Base-by-base conservation (phyloP, 176 grass and related monocot species). In the Luzula sylvatica region DNA sequence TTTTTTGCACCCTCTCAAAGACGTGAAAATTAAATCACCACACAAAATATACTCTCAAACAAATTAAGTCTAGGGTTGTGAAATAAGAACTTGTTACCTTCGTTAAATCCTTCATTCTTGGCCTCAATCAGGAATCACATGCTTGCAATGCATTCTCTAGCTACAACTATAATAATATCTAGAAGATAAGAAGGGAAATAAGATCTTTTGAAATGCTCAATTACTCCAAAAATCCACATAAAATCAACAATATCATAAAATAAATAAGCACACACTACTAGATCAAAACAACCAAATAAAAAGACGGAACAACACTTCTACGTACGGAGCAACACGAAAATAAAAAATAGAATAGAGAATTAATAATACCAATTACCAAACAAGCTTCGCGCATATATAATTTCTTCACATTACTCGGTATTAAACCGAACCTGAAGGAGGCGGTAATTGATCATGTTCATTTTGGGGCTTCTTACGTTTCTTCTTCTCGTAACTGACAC, bases 401-500 rank as follows among this genome's bases (percentile, higher is more conserved):
- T 35, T 9, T 35, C 30, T 9, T 35, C 30, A 35, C 30, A 39
- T 69, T 35, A 26, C 28, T 52, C 26, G 32, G 30, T 64, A 25
- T 64, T 49, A 76, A 72, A 67, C 22, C 50, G 65, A 26, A 61
- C 12, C 23, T 65, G 21, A 21, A 19, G 66, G 22, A 64, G 65
- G 46, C 38, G 63, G 23, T 18, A 49, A 18, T 24, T 64, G 59
- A 14, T 64, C 54, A 8, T 15, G 26, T 13, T 69, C 38, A 50
- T 59, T 79, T 64, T 68, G 85, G 26, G 75, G 56, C 66, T 94
- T 94, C 87, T 87, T 94, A 74, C 87, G 87, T 62, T 94, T 94
- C 78, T 94, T 94, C 78, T 94, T 94, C 87, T 94, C 87, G 55
- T 94, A 94, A 78, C 87, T 94, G 42, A 94, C 80, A 22, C 87